phyloP scores from a whole-genome alignment of 768 basidiomycete genomes.

The Trametes cubensis region DNA sequence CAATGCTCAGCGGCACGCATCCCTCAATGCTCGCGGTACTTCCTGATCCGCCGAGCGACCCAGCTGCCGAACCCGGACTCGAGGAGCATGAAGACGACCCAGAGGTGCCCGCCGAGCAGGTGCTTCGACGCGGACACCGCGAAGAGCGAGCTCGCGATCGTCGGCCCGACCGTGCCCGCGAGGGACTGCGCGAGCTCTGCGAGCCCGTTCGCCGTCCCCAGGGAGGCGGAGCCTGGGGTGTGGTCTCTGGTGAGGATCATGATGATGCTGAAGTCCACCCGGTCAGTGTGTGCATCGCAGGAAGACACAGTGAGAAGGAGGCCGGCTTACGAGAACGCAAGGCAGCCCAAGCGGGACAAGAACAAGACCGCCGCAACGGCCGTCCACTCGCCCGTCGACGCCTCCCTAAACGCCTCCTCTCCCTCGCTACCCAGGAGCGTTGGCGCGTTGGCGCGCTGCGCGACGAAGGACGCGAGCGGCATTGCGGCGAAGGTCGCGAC shows the following conservation, averaged over 20 bases:
- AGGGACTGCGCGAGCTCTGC: slow-evolving; percentile 37
- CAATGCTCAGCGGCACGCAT: slow-evolving; percentile 12
- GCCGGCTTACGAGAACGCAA: slow-evolving; percentile 56
- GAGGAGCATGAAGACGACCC: slow-evolving; percentile 30
- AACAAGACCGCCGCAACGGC: slow-evolving; percentile 50
- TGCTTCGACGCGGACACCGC: slow-evolving; percentile 29
- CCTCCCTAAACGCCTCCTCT: slow-evolving; percentile 8
- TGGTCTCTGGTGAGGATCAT: slow-evolving; percentile 38
- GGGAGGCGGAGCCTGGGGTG: slow-evolving; percentile 31
- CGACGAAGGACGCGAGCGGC: slow-evolving; percentile 54
- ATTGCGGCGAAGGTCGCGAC: slow-evolving; percentile 52
- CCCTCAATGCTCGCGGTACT: slow-evolving; percentile 29
- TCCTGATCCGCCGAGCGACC: slow-evolving; percentile 26
- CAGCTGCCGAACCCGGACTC: slow-evolving; percentile 23
- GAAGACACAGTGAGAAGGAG: neutral
- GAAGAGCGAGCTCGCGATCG: slow-evolving; percentile 35
- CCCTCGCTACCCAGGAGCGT: slow-evolving; percentile 10
- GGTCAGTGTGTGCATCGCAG: slow-evolving; percentile 7
- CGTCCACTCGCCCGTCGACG: slow-evolving; percentile 48
- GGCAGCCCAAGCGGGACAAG: slow-evolving; percentile 46
- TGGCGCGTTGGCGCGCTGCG: slow-evolving; percentile 38
- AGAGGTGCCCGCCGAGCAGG: slow-evolving; percentile 31
- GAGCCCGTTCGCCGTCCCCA: slow-evolving; percentile 38
- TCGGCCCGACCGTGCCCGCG: slow-evolving; percentile 33
- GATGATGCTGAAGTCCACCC: slow-evolving; percentile 20